Percentiles rank a stretch among this genome's conserved stretches.
Evolutionary conservation across 768 basidiomycete species (phyloP).

Genomic region (Trametes punicea): DNA sequence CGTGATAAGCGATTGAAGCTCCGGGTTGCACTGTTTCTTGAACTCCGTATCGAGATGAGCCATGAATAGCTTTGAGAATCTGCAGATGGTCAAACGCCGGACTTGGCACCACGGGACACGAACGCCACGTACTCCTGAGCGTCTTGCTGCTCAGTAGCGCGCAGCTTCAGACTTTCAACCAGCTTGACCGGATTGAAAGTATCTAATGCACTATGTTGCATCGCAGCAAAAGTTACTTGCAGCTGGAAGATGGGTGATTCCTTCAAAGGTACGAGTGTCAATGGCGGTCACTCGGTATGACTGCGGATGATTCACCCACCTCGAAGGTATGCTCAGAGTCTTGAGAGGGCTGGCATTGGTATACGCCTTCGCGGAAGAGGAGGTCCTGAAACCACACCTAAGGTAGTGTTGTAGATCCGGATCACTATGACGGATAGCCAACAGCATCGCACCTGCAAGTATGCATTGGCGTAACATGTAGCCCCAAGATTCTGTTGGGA

Average conservation of each 20-base stretch:
- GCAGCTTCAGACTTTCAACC: constrained; percentile 79
- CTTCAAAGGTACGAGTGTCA: constrained; percentile 32
- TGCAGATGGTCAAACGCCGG: constrained; percentile 28
- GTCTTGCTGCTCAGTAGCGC: constrained; percentile 89
- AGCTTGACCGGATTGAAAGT: constrained; percentile 84
- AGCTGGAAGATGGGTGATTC: constrained; percentile 78
- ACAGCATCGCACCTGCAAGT: constrained; percentile 64
- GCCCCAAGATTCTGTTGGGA: constrained; percentile 82
- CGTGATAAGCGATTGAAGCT: constrained; percentile 64
- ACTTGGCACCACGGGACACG: neutral
- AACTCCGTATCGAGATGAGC: constrained; percentile 85
- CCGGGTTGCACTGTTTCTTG: constrained; percentile 66
- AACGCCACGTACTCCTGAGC: constrained; percentile 77
- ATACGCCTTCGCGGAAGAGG: constrained; percentile 80
- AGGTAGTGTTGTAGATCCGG: neutral
- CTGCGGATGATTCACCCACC: constrained; percentile 30
- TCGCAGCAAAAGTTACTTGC: constrained; percentile 78
- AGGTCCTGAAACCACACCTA: constrained; percentile 92
- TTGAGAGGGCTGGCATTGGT: constrained; percentile 61
- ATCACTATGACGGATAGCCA: neutral
- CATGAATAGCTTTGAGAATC: constrained; percentile 95
- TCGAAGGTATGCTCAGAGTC: constrained; percentile 44
- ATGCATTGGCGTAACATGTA: constrained; percentile 96
- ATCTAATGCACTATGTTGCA: constrained; percentile 67
- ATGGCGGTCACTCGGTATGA: constrained; percentile 7